Conservation (phyloP, 352 stramenopile genomes). For the Phytophthora colocasiae region DNA sequence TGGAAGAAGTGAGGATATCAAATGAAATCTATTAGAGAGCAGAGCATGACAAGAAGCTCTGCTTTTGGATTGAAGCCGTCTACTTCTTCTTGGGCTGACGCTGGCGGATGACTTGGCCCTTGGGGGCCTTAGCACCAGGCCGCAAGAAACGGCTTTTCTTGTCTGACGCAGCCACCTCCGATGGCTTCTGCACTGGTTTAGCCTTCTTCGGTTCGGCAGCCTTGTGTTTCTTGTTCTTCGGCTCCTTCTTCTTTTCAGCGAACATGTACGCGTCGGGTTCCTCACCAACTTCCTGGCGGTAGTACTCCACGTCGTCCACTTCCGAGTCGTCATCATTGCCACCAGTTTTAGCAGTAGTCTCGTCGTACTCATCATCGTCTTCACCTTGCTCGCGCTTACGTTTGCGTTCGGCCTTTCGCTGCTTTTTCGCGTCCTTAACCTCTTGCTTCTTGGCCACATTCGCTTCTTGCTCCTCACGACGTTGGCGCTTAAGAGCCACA, state of each 20-base stretch:
- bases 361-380: conserved; percentile 56
- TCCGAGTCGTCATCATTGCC: conserved; percentile 65
- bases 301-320: conserved; percentile 82
- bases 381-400: conserved; percentile 52
- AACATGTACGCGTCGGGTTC: conserved; percentile 87
- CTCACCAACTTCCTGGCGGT: conserved; percentile 84
- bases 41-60: conserved; percentile 25
- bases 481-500: conserved; percentile 80
- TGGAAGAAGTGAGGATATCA: conserved; percentile 1
- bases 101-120: conserved; percentile 68
- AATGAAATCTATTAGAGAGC: conserved; percentile 37
- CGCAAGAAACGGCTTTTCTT: conserved; percentile 67
- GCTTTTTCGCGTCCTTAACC: conserved; percentile 78
- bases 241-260: conserved; percentile 47
- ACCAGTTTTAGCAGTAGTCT: conserved; percentile 41
- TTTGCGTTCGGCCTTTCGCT: conserved; percentile 73
- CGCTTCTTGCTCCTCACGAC: conserved; percentile 88
- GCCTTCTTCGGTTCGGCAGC: conserved; percentile 20
- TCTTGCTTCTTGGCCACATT: conserved; percentile 93
- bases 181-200: conserved; percentile 47
- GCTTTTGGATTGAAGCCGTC: conserved; percentile 15
- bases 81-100: conserved; percentile 62
- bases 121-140: conserved; percentile 43
- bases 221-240: conserved; percentile 59
- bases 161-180: conserved; percentile 71